Evolutionary conservation across 495 filamentous ascomycete genomes (phyloP).

Genomic region (Pyrenopolyporus hunteri): DNA sequence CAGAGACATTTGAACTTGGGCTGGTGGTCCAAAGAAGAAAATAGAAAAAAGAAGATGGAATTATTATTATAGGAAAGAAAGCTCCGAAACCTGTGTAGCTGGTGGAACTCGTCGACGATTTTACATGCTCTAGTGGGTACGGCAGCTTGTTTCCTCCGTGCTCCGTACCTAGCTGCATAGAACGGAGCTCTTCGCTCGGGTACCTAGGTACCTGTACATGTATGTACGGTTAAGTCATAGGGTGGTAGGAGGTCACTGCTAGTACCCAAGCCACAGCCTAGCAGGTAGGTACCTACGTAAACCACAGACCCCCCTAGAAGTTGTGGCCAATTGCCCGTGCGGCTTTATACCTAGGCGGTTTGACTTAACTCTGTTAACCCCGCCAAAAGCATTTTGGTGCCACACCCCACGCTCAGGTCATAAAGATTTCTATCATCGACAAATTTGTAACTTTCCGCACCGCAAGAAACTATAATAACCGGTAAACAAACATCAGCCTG

Average conservation of each 20-base stretch:
- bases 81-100: conserved; percentile 29
- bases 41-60: background rate
- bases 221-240: background rate
- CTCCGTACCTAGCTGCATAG: conserved; percentile 1
- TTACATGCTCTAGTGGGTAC: conserved; percentile 17
- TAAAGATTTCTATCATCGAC: conserved; percentile 40
- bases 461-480: conserved; percentile 12
- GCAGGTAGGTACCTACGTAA: too few species aligned
- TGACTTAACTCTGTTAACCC: conserved; percentile 13
- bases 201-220: background rate
- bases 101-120: conserved; percentile 24
- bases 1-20: conserved; percentile 37
- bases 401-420: conserved; percentile 41
- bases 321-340: background rate
- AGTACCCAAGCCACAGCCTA: too few species aligned
- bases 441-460: conserved; percentile 35
- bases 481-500: background rate
- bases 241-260: too few species aligned
- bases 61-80: conserved; percentile 29
- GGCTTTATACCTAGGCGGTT: background rate
- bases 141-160: conserved; percentile 22
- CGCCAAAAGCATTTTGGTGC: conserved; percentile 33
- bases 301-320: too few species aligned
- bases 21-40: background rate
- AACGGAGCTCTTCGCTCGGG: too few species aligned